Evolutionary conservation across 148 eudicot genomes (phyloP), one percentile per base, ranked within the genome.

Genomic region (Cornus controversa): DNA sequence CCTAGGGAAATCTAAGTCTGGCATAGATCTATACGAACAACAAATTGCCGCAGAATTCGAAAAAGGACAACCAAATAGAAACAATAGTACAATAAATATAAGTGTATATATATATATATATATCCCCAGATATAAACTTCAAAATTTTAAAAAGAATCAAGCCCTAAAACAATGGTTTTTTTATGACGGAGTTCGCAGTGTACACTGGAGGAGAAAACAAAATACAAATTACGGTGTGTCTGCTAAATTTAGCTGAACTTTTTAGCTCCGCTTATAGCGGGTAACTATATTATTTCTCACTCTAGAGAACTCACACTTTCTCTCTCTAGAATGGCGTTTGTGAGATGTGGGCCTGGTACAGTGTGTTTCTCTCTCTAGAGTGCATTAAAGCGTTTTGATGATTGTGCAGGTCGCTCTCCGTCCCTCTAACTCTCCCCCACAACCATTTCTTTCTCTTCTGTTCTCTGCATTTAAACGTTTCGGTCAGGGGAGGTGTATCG

Each of bases 201-300:
- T 20, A 60, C 23, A 60, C 5, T 60, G 64, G 64, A 18, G 64
- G 24, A n/a, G 64, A n/a, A 20, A 18, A n/a, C 9, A n/a, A 18
- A n/a, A n/a, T n/a, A n/a, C 64, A 50, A 50, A 16, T 50, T 9
- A 40, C 45, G 10, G 45, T 7, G 64, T 60, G 6, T 60, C 25
- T 2, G 64, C 64, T 60, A 60, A 60, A 60, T 60, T 60, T 60
- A n/a, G 64, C 23, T 6, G 62, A 54, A 54, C 62, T 15, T 54
- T 54, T 54, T 54, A 54, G 34, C 67, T 29, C 50, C 76, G 62
- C 50, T 60, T 31, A 20, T 60, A 60, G 76, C 76, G 67, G 76
- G 24, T 40, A 62, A 73, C 27, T 40, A 40, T 40, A 40, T 4
- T 2, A 15, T 20, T 42, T 29, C 28, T 58, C 50, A 60, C 27